Evolutionary conservation across 2,329 filamentous ascomycete genomes (phyloP).

Genomic region (Blumeria hordei): DNA sequence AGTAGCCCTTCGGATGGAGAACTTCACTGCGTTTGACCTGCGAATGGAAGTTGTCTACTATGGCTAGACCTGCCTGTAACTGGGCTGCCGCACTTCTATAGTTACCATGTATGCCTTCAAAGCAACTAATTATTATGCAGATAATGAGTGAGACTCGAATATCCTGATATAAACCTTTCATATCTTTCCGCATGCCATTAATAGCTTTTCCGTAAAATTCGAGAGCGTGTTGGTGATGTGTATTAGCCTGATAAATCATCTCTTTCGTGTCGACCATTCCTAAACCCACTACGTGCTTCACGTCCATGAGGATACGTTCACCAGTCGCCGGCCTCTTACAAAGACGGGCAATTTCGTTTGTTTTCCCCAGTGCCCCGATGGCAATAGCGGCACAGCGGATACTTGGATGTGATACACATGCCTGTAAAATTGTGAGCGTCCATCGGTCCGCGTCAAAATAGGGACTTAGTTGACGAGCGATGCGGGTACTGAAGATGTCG

Average conservation of each 20-base stretch:
- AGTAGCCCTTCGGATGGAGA: conserved; percentile 7
- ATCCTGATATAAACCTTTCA: conserved; percentile 4
- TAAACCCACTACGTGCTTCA: neutral
- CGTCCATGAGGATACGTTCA: neutral
- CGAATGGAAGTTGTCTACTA: conserved; percentile 13
- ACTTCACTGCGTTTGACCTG: conserved; percentile 5
- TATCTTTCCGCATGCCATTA: conserved; percentile 5
- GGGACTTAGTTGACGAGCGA: conserved; percentile 9
- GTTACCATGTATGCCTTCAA: conserved; percentile 9
- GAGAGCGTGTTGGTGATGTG: conserved; percentile 7
- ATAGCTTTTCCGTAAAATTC: conserved; percentile 7
- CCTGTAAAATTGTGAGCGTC: conserved; percentile 11
- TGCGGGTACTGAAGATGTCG: conserved; percentile 10
- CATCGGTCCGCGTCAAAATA: conserved; percentile 12
- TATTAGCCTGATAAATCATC: neutral
- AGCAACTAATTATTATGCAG: conserved; percentile 10
- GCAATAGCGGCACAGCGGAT: conserved; percentile 13
- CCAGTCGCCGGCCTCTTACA: conserved; percentile 2
- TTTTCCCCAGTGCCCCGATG: conserved; percentile 9
- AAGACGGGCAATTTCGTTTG: conserved; percentile 4
- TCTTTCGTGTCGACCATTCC: neutral
- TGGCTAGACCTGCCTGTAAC: conserved; percentile 5
- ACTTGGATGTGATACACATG: conserved; percentile 8
- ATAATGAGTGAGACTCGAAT: conserved; percentile 7
- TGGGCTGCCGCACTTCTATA: conserved; percentile 7